These are phyloP conservation scores for Debaryomyces udenii DNA, from an alignment of 1,139 yeast genomes.

Conservation along the genomic window DNA sequence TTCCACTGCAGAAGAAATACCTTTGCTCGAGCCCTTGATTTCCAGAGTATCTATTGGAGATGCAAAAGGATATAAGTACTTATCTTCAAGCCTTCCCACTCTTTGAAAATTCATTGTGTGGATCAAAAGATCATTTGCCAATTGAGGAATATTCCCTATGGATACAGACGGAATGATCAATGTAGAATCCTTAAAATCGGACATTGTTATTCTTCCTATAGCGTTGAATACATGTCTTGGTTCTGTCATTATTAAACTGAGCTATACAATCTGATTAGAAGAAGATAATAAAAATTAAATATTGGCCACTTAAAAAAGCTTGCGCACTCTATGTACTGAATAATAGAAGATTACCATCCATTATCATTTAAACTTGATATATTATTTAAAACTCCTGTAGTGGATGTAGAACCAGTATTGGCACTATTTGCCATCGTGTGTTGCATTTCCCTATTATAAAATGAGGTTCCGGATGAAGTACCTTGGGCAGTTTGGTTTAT, in stretches of 20 bases:
- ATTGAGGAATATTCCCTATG: conserved; percentile 88
- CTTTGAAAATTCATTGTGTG: conserved; percentile 59
- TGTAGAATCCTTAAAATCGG: conserved; percentile 19
- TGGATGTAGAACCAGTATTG: background rate
- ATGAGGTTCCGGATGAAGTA: conserved; percentile 2
- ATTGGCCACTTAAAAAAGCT: conserved; percentile 6
- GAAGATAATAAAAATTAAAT: conserved; percentile 1
- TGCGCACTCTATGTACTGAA: conserved; percentile 4
- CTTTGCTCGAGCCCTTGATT: conserved; percentile 19
- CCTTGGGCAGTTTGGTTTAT: conserved; percentile 10
- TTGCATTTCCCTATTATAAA: conserved; percentile 7
- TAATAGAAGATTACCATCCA: conserved; percentile 11
- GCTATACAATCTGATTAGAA: background rate
- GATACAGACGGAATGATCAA: conserved; percentile 79
- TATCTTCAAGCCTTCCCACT: conserved; percentile 59
- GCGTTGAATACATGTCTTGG: conserved; percentile 1
- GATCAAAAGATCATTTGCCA: conserved; percentile 72
- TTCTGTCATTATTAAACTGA: background rate
- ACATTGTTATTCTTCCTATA: conserved; percentile 1
- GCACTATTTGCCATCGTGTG: background rate
- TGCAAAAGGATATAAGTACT: conserved; percentile 75
- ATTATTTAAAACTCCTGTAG: conserved; percentile 8
- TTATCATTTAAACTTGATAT: conserved; percentile 11
- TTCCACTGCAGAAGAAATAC: conserved; percentile 65
- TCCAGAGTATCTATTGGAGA: conserved; percentile 64